Percentiles rank a stretch among this genome's conserved stretches.
Conservation (phyloP, 345 rosid genomes). For the Syzygium aqueum region DNA sequence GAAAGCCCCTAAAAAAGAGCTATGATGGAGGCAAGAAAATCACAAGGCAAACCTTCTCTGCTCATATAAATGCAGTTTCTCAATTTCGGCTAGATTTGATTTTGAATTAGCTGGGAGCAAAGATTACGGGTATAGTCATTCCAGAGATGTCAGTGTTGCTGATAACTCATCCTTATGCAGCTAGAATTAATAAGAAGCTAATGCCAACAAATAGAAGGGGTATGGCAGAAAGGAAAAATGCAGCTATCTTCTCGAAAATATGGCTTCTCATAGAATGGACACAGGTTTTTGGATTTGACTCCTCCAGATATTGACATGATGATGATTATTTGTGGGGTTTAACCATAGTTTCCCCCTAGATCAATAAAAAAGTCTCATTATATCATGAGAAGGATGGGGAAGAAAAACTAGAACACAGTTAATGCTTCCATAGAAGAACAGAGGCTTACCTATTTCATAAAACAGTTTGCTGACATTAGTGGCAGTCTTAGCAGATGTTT, state of each 20-base stretch:
- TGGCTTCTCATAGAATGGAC: background rate
- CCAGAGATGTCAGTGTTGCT: background rate
- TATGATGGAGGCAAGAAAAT: background rate
- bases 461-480: conserved; percentile 69
- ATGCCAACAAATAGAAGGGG: background rate
- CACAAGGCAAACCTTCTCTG: background rate
- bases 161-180: background rate
- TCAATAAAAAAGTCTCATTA: background rate
- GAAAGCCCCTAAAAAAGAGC: background rate
- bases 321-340: background rate
- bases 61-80: background rate
- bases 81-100: background rate
- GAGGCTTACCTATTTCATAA: conserved; percentile 55
- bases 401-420: background rate
- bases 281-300: background rate
- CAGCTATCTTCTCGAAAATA: background rate
- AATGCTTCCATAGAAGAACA: background rate
- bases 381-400: background rate
- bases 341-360: background rate
- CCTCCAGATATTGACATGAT: background rate
- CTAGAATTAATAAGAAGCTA: background rate
- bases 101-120: background rate
- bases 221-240: background rate
- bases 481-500: conserved; percentile 78
- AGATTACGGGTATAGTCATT: background rate